Evolutionary conservation across 2,329 filamentous ascomycete species (phyloP), one percentile per base, ranked within the genome.

Genomic region (Neopestalotiopsis rosae): DNA sequence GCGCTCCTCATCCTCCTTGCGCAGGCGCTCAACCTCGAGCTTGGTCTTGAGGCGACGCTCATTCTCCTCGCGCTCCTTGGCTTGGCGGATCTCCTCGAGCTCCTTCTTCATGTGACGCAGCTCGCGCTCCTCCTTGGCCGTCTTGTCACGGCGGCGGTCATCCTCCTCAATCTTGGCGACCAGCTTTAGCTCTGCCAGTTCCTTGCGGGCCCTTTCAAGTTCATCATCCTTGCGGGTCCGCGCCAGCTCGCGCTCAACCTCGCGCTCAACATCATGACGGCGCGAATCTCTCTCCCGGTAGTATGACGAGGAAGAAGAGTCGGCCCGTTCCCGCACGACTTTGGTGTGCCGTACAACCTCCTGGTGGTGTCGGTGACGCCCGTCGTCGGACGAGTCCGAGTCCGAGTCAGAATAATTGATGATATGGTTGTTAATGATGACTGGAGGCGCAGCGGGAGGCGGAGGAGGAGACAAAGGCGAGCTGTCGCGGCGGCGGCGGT

Each of bases 381-480:
- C 74, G 42, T 78, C 77, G 34, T 81, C 78, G 2, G 81, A 81
- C 17, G 82, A 81, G 45, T 86, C 85, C 5, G 82, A 85, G 24
- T 75, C 75, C 56, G 75, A 70, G 68, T 81, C 76, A 17, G 75
- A 79, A 65, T 83, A 73, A 69, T 86, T 85, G 72, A 86, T 85
- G 68, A 87, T 85, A 68, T 81, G 81, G 76, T 89, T 89, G 74
- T 89, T 88, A 76, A 90, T 89, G 66, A 90, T 85, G 62, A 90
- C 82, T 1, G 87, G 86, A 6, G 79, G 74, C 42, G 73, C 75
- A 34, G 76, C 74, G 64, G 71, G 75, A 20, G 76, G 73, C 20
- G 74, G 75, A 71, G 67, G 49, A 70, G 74, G 65, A 67, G 71
- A 58, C 73, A 76, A 6, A 82, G 82, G 28, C 83, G 82, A 58